These are phyloP conservation scores for Rhinocladiella similis DNA, from an alignment of 2,329 filamentous ascomycete genomes.

Conservation along the genomic window DNA sequence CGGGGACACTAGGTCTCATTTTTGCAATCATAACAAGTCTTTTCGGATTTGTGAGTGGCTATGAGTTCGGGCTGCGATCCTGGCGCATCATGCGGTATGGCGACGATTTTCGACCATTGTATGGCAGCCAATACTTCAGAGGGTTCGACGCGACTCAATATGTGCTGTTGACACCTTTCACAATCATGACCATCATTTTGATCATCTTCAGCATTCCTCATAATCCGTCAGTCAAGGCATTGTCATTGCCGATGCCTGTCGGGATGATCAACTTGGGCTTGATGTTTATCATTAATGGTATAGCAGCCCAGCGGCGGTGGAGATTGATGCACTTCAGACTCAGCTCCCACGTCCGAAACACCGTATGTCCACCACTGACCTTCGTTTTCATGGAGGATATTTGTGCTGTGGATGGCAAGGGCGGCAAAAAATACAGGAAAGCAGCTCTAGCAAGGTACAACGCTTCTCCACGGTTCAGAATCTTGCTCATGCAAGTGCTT, in stretches of 20 bases:
- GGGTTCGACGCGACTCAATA: constrained; percentile 24
- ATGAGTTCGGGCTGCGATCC: constrained; percentile 23
- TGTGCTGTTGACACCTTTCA: constrained; percentile 18
- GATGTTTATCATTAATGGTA: constrained; percentile 15
- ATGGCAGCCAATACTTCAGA: constrained; percentile 15
- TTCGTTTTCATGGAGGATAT: constrained; percentile 69
- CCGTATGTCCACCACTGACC: constrained; percentile 57
- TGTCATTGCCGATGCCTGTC: constrained; percentile 22
- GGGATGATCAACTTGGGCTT: constrained; percentile 29
- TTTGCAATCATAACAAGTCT: constrained; percentile 22
- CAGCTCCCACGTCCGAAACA: constrained; percentile 62
- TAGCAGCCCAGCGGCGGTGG: constrained; percentile 17
- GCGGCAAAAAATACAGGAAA: constrained; percentile 53
- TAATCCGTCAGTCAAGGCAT: constrained; percentile 14
- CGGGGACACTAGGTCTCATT: constrained; percentile 4
- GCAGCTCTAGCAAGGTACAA: constrained; percentile 53
- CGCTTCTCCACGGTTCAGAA: constrained; percentile 54
- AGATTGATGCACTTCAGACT: constrained; percentile 50
- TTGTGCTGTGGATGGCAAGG: constrained; percentile 64
- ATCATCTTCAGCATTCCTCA: constrained; percentile 25
- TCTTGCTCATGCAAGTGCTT: constrained; percentile 55
- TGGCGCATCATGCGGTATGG: constrained; percentile 20
- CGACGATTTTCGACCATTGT: constrained; percentile 23
- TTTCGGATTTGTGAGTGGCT: constrained; percentile 23
- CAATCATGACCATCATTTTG: constrained; percentile 23